Evolutionary conservation across 345 rosid genomes (phyloP), one percentile per base, ranked within the genome.

Genomic region (Arabidopsis thaliana): DNA sequence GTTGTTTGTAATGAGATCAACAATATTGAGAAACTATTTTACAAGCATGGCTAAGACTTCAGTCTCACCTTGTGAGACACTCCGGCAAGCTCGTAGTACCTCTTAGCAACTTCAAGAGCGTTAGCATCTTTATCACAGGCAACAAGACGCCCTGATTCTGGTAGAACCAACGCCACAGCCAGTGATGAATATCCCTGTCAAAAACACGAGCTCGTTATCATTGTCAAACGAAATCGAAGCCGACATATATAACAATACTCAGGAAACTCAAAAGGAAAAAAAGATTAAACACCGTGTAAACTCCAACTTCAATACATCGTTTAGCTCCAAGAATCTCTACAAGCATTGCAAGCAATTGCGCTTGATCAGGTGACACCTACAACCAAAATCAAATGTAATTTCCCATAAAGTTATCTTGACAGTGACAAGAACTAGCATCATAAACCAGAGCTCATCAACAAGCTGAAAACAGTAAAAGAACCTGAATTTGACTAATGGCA

Each of bases 281-380:
- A 22, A 70, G 36, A 58, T 42, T 4, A 66, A 42, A 73, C 85
- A 91, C 96, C 30, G 94, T 91, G 81, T 86, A 94, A 73, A 94
- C 97, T 65, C 96, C 98, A 9, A 91, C 86, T 87, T 91, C 97
- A 38, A 94, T 89, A 71, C 97, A 94, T 28, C 87, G 84, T 73
- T 85, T 75, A 3, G 96, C 97, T 13, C 95, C 91, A 13, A 89
- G 91, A 69, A 88, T 81, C 82, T 86, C 93, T 67, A 89, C 96
- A 57, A 94, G 89, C 96, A 89, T 91, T 3, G 96, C 90, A 44
- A 94, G 94, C 46, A 94, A 78, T 33, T 94, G 98, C 36, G 95
- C 96, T 65, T 94, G 98, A 81, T 93, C 98, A 28, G 98, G 98
- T 16, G 97, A 91, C 12, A 87, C 98, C 98, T 88, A 52, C 67